A percentile compares a stretch with the other conserved stretches of the same genome.
phyloP scores from a whole-genome alignment of 2,329 filamentous ascomycete species.

The Sporothrix variecibatus region DNA sequence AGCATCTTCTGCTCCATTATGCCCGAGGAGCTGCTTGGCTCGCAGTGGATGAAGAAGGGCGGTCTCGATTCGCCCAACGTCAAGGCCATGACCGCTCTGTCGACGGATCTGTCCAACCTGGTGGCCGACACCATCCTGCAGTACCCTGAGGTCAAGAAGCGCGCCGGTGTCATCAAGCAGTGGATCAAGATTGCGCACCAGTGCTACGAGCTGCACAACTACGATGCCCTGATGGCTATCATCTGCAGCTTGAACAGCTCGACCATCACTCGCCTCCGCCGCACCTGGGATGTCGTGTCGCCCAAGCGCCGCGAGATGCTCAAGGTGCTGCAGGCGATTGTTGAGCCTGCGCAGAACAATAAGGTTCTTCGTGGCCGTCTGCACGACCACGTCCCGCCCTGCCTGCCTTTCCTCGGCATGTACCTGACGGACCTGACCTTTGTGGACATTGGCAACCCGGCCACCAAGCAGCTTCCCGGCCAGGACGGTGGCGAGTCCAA shows the following conservation, averaged over 20 bases:
- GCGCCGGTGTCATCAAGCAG: conserved; percentile 88
- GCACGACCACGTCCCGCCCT: conserved; percentile 84
- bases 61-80: conserved; percentile 83
- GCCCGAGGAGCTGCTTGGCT: conserved; percentile 86
- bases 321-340: conserved; percentile 76
- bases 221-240: conserved; percentile 95
- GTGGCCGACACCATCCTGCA: conserved; percentile 91
- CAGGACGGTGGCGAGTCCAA: conserved; percentile 42
- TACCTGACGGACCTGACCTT: conserved; percentile 96
- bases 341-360: conserved; percentile 90
- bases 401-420: conserved; percentile 92
- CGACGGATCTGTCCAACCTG: conserved; percentile 88
- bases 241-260: conserved; percentile 92
- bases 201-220: conserved; percentile 89
- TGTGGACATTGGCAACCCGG: conserved; percentile 89
- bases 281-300: conserved; percentile 89
- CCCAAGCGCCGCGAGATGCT: conserved; percentile 79
- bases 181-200: conserved; percentile 95
- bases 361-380: conserved; percentile 80
- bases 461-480: conserved; percentile 72
- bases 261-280: conserved; percentile 81
- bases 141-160: conserved; percentile 87
- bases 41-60: conserved; percentile 90
- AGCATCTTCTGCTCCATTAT: conserved; percentile 87
- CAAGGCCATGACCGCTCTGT: conserved; percentile 88